These are phyloP conservation scores for Protomyces inundatus DNA, from an alignment of 1,139 yeast species.

Conservation along the genomic window DNA sequence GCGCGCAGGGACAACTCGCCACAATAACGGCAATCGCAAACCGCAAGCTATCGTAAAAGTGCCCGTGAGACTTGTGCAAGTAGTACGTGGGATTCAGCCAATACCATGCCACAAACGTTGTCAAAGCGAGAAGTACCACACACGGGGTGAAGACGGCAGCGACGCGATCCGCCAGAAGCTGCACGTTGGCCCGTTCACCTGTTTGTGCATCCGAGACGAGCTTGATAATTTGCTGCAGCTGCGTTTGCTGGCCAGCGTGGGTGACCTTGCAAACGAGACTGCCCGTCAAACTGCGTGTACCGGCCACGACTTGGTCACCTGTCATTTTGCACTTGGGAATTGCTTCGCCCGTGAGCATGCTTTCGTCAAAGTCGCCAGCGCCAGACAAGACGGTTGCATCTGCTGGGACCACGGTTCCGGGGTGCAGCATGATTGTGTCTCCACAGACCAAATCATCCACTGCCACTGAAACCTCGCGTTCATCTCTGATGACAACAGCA, in stretches of 20 bases:
- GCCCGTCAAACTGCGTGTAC: conserved; percentile 75
- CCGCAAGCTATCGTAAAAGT: conserved; percentile 63
- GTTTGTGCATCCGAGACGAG: conserved; percentile 81
- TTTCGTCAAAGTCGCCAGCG: conserved; percentile 76
- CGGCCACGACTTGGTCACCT: conserved; percentile 74
- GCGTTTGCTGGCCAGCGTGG: conserved; percentile 74
- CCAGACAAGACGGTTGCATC: conserved; percentile 80
- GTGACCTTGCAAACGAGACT: conserved; percentile 63
- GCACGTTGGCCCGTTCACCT: conserved; percentile 80
- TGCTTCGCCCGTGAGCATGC: conserved; percentile 85
- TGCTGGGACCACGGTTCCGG: conserved; percentile 86
- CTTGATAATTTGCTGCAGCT: conserved; percentile 76
- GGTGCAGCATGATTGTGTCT: conserved; percentile 70
- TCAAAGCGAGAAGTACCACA: conserved; percentile 55
- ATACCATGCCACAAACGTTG: conserved; percentile 68
- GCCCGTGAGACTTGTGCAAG: conserved; percentile 47
- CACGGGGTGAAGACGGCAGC: conserved; percentile 83
- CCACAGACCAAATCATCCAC: conserved; percentile 41
- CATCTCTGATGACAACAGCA: conserved; percentile 57
- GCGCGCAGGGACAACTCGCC: conserved; percentile 97
- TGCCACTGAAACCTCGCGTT: conserved; percentile 24
- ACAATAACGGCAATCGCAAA: conserved; percentile 90
- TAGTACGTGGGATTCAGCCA: conserved; percentile 41
- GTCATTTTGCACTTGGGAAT: conserved; percentile 57
- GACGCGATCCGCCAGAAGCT: conserved; percentile 74